Base-by-base conservation (phyloP, 1,139 yeast genomes). In the Dujonia santamariae region DNA sequence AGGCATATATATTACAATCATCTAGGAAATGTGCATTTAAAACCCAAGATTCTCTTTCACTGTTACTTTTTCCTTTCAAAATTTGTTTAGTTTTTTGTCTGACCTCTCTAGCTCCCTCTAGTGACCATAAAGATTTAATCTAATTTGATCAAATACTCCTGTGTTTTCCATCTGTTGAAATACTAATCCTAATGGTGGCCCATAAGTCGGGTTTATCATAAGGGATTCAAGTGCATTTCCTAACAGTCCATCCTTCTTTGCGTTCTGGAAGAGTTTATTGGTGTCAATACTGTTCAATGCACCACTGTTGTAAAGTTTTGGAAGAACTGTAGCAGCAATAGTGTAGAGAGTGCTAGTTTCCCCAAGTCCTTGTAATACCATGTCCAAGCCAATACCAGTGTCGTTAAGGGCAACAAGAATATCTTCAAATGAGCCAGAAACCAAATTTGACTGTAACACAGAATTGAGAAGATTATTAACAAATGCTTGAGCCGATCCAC, bases 61-160 rank as follows among this genome's bases (percentile, higher is more conserved):
- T n/a, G n/a, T n/a, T n/a, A n/a, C n/a, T n/a, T n/a, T n/a, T n/a
- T n/a, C n/a, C n/a, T n/a, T n/a, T n/a, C n/a, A n/a, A n/a, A n/a
- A n/a, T n/a, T n/a, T n/a, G n/a, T n/a, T n/a, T n/a, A n/a, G n/a
- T n/a, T n/a, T n/a, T n/a, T n/a, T n/a, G n/a, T n/a, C n/a, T n/a
- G n/a, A n/a, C n/a, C n/a, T n/a, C n/a, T n/a, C n/a, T n/a, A n/a
- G n/a, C n/a, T n/a, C n/a, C n/a, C n/a, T n/a, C n/a, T n/a, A n/a
- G n/a, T n/a, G 53, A 7, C 75, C 74, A 39, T 51, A 65, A 38
- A 68, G 51, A 31, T 62, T 63, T 24, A 46, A 49, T 42, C 61
- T 63, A 13, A 68, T 43, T 21, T 56, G 57, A 26, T 54, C 48
- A 42, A 43, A 65, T 14, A 51, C 59, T 0, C 74, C 75, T 12